These are phyloP conservation scores for Inonotus hispidus DNA, from an alignment of 1,284 basidiomycete genomes.

Conservation along the genomic window DNA sequence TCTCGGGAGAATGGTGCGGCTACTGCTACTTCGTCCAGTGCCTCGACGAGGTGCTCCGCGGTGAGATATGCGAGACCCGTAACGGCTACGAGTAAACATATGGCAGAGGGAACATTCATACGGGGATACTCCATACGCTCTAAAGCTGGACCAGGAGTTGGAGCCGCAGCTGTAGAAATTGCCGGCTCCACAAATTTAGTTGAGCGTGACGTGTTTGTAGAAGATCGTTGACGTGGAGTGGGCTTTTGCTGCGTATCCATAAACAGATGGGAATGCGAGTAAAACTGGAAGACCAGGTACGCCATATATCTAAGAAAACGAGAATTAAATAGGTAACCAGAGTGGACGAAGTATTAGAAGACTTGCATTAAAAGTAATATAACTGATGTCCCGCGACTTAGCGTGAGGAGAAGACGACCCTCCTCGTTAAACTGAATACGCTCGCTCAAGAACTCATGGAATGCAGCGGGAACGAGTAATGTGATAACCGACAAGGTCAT, in stretches of 20 bases:
- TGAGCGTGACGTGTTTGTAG: constrained; percentile 31
- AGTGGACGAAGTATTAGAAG: constrained; percentile 23
- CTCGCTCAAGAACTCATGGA: constrained; percentile 39
- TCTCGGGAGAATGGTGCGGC: constrained; percentile 47
- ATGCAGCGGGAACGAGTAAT: constrained; percentile 57
- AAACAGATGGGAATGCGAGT: constrained; percentile 57
- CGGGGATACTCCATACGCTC: constrained; percentile 40
- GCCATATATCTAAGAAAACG: constrained; percentile 32
- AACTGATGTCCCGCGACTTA: constrained; percentile 44
- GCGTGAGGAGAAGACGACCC: constrained; percentile 33
- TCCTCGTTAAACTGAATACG: constrained; percentile 32
- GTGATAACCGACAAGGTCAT: constrained; percentile 54
- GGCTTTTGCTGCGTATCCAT: constrained; percentile 34
- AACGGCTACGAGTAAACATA: constrained; percentile 33
- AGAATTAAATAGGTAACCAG: constrained; percentile 15
- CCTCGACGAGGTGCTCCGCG: constrained; percentile 54
- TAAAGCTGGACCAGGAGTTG: constrained; percentile 26
- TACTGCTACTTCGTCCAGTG: constrained; percentile 41
- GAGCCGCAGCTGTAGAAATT: too few relatives aligned
- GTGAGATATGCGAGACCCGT: constrained; percentile 49
- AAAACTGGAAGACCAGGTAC: constrained; percentile 51
- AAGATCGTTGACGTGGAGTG: constrained; percentile 21
- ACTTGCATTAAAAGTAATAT: constrained; percentile 54
- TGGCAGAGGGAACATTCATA: constrained; percentile 38
- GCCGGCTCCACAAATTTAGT: constrained; percentile 18